phyloP scores from a whole-genome alignment of 139 green algal species.

The Ettlia oleoabundans region DNA sequence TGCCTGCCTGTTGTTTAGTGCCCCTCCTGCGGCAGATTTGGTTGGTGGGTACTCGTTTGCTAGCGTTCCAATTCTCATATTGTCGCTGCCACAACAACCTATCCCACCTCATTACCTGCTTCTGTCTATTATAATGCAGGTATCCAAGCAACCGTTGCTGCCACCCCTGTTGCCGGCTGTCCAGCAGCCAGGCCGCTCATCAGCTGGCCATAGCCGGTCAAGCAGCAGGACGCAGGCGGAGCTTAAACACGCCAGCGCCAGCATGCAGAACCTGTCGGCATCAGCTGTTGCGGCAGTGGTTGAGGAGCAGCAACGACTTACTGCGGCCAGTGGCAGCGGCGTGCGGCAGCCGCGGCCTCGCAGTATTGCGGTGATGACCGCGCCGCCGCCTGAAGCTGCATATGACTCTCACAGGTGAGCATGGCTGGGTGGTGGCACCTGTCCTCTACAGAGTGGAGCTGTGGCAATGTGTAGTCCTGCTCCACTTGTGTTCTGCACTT shows the following conservation, averaged over 20 bases:
- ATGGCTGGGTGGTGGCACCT: neutral
- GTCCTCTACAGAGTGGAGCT: too few species aligned
- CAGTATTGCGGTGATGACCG: constrained; percentile 20
- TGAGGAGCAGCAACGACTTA: neutral
- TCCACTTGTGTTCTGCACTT: too few species aligned
- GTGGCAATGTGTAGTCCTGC: too few species aligned
- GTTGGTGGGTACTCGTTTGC: too few species aligned
- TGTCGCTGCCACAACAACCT: too few species aligned
- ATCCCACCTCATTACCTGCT: too few species aligned
- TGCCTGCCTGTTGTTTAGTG: too few species aligned
- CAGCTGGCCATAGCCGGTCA: constrained; percentile 18
- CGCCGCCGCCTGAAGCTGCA: neutral
- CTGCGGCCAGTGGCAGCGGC: neutral
- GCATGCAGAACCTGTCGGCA: constrained; percentile 32
- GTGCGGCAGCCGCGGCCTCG: constrained; percentile 23
- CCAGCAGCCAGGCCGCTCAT: constrained; percentile 20
- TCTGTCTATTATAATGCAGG: neutral
- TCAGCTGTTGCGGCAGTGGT: neutral
- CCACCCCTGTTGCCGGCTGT: constrained; percentile 29
- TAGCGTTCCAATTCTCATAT: too few species aligned
- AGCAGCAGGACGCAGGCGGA: constrained; percentile 29
- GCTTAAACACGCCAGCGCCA: constrained; percentile 5
- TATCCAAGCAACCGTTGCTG: constrained; percentile 33
- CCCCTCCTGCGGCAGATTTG: too few species aligned
- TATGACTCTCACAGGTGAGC: constrained; percentile 8